Evolutionary conservation across 148 eudicot genomes (phyloP), one percentile per base, ranked within the genome.

Genomic region (Amaranthus hypochondriacus): DNA sequence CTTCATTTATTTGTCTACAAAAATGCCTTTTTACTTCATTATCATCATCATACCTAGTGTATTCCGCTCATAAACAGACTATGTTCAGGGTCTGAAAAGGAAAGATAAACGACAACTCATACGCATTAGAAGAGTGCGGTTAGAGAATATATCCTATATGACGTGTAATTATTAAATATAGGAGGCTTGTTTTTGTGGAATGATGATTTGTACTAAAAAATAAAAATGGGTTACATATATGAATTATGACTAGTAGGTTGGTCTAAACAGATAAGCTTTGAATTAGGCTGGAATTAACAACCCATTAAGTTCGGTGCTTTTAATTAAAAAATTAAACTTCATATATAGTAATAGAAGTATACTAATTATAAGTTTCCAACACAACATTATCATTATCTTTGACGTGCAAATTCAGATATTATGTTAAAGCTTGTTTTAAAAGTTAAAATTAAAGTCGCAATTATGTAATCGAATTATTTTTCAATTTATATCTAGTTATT

Each of bases 251-350:
- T 28, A 28, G 39, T 28, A 28, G 39, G 39, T 28, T 28, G 39
- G 39, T 28, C 39, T 28, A 28, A 28, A 28, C 39, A 28, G 39
- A 28, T 28, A 28, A 28, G 39, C 39, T 28, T 28, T 28, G 55
- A 71, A 71, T 77, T 63, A 64, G 74, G 67, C 67, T 63, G 50
- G 67, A 63, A 63, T 28, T 50, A 63, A 12, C 64, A 42, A 62
- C 47, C 7, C 11, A 63, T 62, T 39, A 63, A 2, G 50, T 62
- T 9, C n/a, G 47, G 9, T 62, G 46, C 46, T 62, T 62, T 42
- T 48, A 62, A 62, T 62, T 62, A 42, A 42, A 62, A 42, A 42
- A 62, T 62, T 3, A 62, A 9, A 9, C 47, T 39, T 62, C 14
- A 39, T 3, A 47, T 28, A 61, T 15, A 28, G 2, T 28, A 28